A percentile compares a stretch with the other conserved stretches of the same genome.
These are phyloP conservation scores for Trypethelium eluteriae DNA, from an alignment of 495 filamentous ascomycete species.

Conservation along the genomic window DNA sequence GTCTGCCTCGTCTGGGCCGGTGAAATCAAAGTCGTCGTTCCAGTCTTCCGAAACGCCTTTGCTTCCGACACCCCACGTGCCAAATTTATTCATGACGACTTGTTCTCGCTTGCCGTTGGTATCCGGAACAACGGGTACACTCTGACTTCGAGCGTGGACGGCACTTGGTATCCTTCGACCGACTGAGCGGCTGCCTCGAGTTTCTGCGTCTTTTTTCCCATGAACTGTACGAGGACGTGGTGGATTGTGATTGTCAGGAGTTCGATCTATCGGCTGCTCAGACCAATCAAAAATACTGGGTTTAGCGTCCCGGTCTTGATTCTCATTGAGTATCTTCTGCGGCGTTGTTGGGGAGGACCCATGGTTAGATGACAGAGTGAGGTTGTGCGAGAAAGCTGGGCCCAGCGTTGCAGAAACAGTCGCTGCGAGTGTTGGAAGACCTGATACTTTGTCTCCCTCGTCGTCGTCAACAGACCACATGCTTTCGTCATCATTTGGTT, in stretches of 20 bases:
- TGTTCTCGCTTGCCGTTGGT: conserved; percentile 49
- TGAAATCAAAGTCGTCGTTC: conserved; percentile 42
- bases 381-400: background rate
- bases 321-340: conserved; percentile 29
- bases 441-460: conserved; percentile 2
- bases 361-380: background rate
- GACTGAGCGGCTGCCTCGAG: conserved; percentile 62
- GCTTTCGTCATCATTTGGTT: conserved; percentile 6
- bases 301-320: conserved; percentile 35
- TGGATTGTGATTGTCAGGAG: conserved; percentile 44
- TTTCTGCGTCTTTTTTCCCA: conserved; percentile 71
- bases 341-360: background rate
- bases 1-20: conserved; percentile 16
- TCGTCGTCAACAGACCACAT: conserved; percentile 11
- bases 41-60: conserved; percentile 53
- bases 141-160: conserved; percentile 84
- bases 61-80: conserved; percentile 77
- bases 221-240: conserved; percentile 80
- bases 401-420: background rate
- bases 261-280: conserved; percentile 57
- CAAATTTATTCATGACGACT: conserved; percentile 64
- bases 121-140: conserved; percentile 81
- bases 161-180: conserved; percentile 69
- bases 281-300: conserved; percentile 81
- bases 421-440: conserved; percentile 10